Percentiles rank a stretch among this genome's conserved stretches.
Evolutionary conservation across 192 early-diverging fungal genomes (phyloP).

Genomic region (Geranomyces michiganensis): DNA sequence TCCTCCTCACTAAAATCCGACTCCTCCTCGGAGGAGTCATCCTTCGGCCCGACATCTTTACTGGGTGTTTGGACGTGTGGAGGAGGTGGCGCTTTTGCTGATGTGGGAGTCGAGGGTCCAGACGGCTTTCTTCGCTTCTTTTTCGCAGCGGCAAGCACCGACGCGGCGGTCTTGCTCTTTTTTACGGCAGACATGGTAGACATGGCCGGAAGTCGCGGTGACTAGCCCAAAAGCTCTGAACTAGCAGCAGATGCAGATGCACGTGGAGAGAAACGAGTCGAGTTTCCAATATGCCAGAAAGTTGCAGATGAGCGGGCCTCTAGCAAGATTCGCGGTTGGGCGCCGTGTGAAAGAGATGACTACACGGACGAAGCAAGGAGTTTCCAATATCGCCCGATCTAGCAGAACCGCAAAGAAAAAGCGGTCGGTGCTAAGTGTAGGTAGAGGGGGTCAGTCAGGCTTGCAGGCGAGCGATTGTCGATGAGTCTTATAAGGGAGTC

Average conservation of each 20-base stretch:
- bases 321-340: too few relatives aligned
- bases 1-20: slow-evolving; percentile 60
- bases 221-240: background rate
- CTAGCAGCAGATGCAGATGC: background rate
- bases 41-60: background rate
- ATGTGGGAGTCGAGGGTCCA: background rate
- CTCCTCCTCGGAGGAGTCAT: slow-evolving; percentile 38
- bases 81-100: background rate
- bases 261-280: too few relatives aligned
- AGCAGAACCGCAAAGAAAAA: too few relatives aligned
- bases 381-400: too few relatives aligned
- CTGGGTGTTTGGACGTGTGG: background rate
- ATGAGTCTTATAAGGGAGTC: too few relatives aligned
- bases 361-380: too few relatives aligned
- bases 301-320: too few relatives aligned
- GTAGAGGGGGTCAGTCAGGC: too few relatives aligned
- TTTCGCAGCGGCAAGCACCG: slow-evolving; percentile 7
- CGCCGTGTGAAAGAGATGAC: too few relatives aligned
- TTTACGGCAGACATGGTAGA: slow-evolving; percentile 7
- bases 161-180: slow-evolving; percentile 18
- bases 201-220: background rate
- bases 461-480: too few relatives aligned
- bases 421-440: too few relatives aligned
- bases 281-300: too few relatives aligned
- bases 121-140: slow-evolving; percentile 28